These are phyloP conservation scores for Amoebophrya sp. DNA, from an alignment of 169 alveolate species.

Conservation along the genomic window DNA sequence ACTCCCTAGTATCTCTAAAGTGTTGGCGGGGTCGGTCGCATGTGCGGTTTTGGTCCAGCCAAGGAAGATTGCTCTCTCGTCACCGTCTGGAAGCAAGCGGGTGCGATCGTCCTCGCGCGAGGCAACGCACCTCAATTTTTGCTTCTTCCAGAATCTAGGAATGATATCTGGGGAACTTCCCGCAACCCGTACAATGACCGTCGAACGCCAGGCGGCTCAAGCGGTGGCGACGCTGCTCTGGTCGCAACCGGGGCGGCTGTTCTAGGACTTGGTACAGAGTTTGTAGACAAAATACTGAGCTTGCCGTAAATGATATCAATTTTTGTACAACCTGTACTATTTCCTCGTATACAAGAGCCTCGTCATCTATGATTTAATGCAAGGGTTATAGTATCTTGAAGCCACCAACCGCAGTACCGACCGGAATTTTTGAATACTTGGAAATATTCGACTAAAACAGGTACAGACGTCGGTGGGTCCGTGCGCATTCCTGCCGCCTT, in stretches of 20 bases:
- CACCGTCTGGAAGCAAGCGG: background rate
- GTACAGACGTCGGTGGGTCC: background rate
- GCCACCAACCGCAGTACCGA: no score
- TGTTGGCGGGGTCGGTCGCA: no score
- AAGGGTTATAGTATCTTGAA: no score
- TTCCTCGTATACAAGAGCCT: no score
- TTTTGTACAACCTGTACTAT: background rate
- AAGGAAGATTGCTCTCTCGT: background rate
- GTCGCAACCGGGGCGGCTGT: background rate
- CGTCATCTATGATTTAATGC: no score
- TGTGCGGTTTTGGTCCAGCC: no score
- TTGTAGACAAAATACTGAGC: background rate
- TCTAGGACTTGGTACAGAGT: background rate
- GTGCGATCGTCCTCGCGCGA: background rate
- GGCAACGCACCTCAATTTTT: background rate
- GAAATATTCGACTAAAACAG: background rate
- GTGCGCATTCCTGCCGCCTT: conserved; percentile 22
- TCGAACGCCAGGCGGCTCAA: background rate
- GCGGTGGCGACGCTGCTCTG: conserved; percentile 9
- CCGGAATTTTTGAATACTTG: no score
- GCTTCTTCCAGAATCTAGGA: background rate
- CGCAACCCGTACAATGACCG: background rate
- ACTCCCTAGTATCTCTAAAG: no score
- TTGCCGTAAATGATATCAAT: background rate
- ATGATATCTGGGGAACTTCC: background rate